phyloP scores from a whole-genome alignment of 495 filamentous ascomycete genomes.

The Penicillium alfredii region DNA sequence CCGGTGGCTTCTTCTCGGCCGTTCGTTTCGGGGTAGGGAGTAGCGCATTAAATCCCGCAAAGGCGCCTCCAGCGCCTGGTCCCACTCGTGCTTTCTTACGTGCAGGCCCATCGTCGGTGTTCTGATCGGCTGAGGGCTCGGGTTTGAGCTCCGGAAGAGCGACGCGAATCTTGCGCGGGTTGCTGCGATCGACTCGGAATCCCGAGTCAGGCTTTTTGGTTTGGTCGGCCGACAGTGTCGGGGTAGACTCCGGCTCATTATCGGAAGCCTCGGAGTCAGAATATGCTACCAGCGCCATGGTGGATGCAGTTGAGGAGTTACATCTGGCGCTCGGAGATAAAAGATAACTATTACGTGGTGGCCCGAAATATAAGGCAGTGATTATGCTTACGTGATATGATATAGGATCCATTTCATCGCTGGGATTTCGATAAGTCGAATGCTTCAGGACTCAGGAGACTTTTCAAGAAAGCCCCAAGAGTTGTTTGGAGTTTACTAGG shows the following conservation, averaged over 20 bases:
- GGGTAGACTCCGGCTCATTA: conserved; percentile 32
- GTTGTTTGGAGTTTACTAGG: too few relatives aligned
- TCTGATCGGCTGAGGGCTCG: conserved; percentile 34
- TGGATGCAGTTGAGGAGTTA: conserved; percentile 2
- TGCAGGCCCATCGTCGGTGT: conserved; percentile 53
- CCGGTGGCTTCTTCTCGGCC: conserved; percentile 32
- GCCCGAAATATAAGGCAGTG: too few relatives aligned
- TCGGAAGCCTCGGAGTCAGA: conserved; percentile 82
- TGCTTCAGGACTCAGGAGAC: too few relatives aligned
- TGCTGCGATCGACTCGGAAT: conserved; percentile 58
- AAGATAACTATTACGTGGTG: too few relatives aligned
- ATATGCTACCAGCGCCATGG: conserved; percentile 74
- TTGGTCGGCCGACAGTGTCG: conserved; percentile 30
- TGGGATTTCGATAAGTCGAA: too few relatives aligned
- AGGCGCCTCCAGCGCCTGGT: conserved; percentile 44
- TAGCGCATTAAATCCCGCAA: conserved; percentile 76
- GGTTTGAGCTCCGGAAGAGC: conserved; percentile 53
- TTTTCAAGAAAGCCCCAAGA: too few relatives aligned
- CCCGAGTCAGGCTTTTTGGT: conserved; percentile 55
- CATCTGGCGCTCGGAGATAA: too few relatives aligned
- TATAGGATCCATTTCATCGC: too few relatives aligned
- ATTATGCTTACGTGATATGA: too few relatives aligned
- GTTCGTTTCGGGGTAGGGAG: conserved; percentile 77
- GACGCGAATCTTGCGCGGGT: conserved; percentile 76
- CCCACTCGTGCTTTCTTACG: conserved; percentile 62